phyloP scores from a whole-genome alignment of 2,329 filamentous ascomycete species.

The Diplocarpon mali region DNA sequence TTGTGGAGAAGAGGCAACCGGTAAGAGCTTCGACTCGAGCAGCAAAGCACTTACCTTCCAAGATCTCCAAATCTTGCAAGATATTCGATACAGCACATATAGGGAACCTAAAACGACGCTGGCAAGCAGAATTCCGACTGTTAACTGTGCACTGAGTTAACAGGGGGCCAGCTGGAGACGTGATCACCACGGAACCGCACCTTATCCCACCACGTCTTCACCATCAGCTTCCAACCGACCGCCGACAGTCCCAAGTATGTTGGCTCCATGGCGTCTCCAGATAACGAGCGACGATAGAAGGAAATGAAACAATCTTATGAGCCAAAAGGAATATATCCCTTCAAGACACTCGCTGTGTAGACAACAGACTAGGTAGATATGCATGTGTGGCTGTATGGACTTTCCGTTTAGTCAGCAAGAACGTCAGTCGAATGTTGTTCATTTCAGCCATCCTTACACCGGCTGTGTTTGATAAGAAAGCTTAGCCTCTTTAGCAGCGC shows the following conservation, averaged over 20 bases:
- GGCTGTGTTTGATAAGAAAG: not conserved
- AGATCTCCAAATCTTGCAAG: not conserved
- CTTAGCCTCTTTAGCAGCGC: not conserved
- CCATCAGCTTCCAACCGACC: slow-evolving; percentile 2
- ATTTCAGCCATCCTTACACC: not conserved
- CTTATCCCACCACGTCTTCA: slow-evolving; percentile 1
- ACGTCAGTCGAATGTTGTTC: not conserved
- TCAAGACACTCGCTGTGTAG: too few species aligned
- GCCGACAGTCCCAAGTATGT: not conserved
- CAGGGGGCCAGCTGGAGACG: not conserved
- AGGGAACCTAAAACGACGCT: not conserved
- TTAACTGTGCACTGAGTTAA: not conserved
- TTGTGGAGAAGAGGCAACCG: too few species aligned
- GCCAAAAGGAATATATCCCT: too few species aligned
- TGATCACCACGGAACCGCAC: not conserved
- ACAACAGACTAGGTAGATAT: too few species aligned
- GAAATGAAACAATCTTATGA: not conserved
- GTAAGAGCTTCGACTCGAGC: not conserved
- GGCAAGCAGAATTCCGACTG: not conserved
- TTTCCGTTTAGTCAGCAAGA: not conserved
- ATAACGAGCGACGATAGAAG: not conserved
- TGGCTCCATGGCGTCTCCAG: not conserved
- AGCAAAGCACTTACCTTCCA: not conserved
- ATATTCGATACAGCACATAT: not conserved
- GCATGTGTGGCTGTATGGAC: not conserved